These are phyloP conservation scores for Entomortierella lignicola DNA, from an alignment of 192 early-diverging fungal genomes.

Conservation along the genomic window DNA sequence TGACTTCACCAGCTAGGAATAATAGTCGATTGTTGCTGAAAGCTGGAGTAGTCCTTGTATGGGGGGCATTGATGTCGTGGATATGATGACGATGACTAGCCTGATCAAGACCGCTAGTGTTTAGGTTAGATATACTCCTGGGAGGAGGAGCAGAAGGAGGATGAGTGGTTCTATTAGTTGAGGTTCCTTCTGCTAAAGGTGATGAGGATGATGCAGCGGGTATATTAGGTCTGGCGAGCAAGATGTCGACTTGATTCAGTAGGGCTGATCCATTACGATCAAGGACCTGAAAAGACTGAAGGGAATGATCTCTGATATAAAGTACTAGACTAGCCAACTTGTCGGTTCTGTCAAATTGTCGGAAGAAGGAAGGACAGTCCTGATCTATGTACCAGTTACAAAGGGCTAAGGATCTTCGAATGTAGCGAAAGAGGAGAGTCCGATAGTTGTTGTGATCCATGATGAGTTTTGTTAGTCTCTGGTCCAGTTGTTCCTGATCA, in stretches of 20 bases:
- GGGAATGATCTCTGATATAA: constrained; percentile 33
- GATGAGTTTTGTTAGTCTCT: constrained; percentile 28
- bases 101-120: background rate
- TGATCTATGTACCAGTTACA: constrained; percentile 41
- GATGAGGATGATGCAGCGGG: constrained; percentile 8
- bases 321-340: constrained; percentile 14
- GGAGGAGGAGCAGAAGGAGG: background rate
- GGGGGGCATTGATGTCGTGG: background rate
- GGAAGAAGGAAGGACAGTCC: constrained; percentile 35
- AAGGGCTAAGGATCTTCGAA: constrained; percentile 22
- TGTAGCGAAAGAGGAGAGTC: constrained; percentile 37
- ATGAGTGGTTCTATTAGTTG: constrained; percentile 5
- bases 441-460: constrained; percentile 37
- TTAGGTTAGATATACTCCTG: constrained; percentile 5
- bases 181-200: constrained; percentile 17
- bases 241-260: constrained; percentile 35
- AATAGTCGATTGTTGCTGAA: constrained; percentile 43
- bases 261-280: constrained; percentile 30
- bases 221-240: constrained; percentile 25
- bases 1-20: constrained; percentile 39
- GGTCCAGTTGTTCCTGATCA: constrained; percentile 48
- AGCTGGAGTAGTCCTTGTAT: background rate
- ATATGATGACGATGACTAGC: background rate
- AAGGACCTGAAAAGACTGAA: constrained; percentile 35
- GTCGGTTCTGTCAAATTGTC: constrained; percentile 36